Evolutionary conservation across 352 stramenopile genomes (phyloP), one percentile per base, ranked within the genome.

Genomic region (Pythium diclinum): DNA sequence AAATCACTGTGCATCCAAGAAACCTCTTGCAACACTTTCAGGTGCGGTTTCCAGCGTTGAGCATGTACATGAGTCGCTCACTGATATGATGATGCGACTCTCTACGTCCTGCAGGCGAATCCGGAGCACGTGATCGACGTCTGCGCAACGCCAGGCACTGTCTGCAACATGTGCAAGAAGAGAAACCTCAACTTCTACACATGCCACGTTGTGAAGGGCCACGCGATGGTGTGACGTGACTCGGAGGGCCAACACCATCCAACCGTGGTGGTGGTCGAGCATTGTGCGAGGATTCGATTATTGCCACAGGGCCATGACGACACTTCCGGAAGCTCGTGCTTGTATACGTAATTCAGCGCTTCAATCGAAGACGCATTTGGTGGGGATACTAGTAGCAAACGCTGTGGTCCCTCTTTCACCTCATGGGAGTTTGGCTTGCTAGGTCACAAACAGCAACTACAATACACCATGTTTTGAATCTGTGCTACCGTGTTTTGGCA

Each of bases 111-210:
- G n/a, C 51, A 94, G 85, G 55, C 75, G 63, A 74, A 94, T 46
- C 85, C 85, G 3, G 63, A 83, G 44, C 81, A 94, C 51, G 81
- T 92, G 38, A 77, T 94, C 52, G 85, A 94, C 62, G 85, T 91
- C 4, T 78, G 75, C 25, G 71, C 71, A 1, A 78, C 77, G 23
- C 71, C 67, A 7, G 63, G 73, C 38, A 73, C 66, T 10, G 44
- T 88, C 48, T 94, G 85, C 36, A 62, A 61, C 47, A 40, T 59
- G 36, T 94, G 85, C 63, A 42, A 54, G 8, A 75, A 61, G 16
- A 44, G 69, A 21, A 67, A 67, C 19, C 69, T 67, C 34, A 79
- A 57, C 7, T 94, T 94, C 68, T 79, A 83, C 61, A 68, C 81
- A 25, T 94, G 85, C 65, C 85, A 94, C 62, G 36, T 94, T 21